phyloP scores from a whole-genome alignment of 2,329 filamentous ascomycete genomes.

The Neocatenulostroma microsporum region DNA sequence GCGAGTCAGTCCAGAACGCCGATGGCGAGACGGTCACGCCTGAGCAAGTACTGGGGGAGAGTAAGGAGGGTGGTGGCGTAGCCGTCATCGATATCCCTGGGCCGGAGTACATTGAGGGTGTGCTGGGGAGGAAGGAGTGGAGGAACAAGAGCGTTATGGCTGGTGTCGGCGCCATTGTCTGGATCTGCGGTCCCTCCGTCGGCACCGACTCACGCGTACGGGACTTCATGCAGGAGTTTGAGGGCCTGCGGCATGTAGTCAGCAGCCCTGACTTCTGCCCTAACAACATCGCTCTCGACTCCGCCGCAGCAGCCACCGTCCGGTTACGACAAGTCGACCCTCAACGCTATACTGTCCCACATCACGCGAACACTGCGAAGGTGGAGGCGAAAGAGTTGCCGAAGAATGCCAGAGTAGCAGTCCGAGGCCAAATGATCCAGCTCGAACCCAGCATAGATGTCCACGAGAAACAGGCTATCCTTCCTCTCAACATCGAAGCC shows the following conservation, averaged over 20 bases:
- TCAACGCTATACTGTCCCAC: conserved; percentile 62
- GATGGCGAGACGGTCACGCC: conserved; percentile 67
- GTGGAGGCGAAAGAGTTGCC: conserved; percentile 9
- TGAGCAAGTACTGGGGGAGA: conserved; percentile 72
- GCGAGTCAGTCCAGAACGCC: conserved; percentile 54
- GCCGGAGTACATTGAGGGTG: conserved; percentile 57
- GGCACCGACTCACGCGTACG: conserved; percentile 54
- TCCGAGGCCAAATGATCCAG: conserved; percentile 28
- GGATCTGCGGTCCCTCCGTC: conserved; percentile 69
- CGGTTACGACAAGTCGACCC: conserved; percentile 66
- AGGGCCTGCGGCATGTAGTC: conserved; percentile 63
- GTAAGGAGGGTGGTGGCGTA: conserved; percentile 62
- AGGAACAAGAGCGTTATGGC: conserved; percentile 55
- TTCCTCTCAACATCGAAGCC: conserved; percentile 43
- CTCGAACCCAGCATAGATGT: conserved; percentile 33
- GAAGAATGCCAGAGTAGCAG: conserved; percentile 22
- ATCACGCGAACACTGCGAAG: conserved; percentile 50
- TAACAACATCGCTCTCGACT: conserved; percentile 65
- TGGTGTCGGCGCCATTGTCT: conserved; percentile 63
- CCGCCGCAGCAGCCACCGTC: conserved; percentile 57
- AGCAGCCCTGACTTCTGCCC: conserved; percentile 66
- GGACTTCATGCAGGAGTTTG: conserved; percentile 59
- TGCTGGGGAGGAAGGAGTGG: conserved; percentile 69
- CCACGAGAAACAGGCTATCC: conserved; percentile 41
- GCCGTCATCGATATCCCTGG: conserved; percentile 74